Evolutionary conservation across 257 asterid genomes (phyloP).

Genomic region (Salvia splendens): DNA sequence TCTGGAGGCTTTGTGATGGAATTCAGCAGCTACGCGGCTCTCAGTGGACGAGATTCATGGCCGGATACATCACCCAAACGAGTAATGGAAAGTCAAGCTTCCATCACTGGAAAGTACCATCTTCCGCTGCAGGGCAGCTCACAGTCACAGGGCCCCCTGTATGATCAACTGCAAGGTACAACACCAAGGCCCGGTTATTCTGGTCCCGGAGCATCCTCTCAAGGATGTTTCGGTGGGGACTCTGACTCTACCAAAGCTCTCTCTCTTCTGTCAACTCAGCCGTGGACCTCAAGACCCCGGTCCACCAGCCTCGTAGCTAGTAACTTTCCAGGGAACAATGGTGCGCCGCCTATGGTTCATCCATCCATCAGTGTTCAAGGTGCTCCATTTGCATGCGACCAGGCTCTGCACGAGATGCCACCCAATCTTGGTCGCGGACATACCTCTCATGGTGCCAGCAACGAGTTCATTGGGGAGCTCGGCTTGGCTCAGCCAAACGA

Average conservation of each 20-base stretch:
- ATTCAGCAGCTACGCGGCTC: conserved; percentile 53
- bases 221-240: conserved; percentile 51
- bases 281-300: conserved; percentile 68
- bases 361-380: conserved; percentile 47
- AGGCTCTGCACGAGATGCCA: conserved; percentile 50
- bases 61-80: conserved; percentile 44
- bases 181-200: conserved; percentile 39
- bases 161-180: conserved; percentile 52
- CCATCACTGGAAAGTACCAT: conserved; percentile 44
- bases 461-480: conserved; percentile 53
- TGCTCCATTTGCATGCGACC: conserved; percentile 47
- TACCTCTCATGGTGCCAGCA: conserved; percentile 41
- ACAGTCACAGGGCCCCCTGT: conserved; percentile 44
- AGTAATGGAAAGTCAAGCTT: conserved; percentile 42
- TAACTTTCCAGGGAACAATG: conserved; percentile 37
- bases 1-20: conserved; percentile 71
- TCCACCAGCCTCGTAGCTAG: conserved; percentile 52
- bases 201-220: conserved; percentile 49
- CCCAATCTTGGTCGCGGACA: conserved; percentile 61
- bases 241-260: conserved; percentile 75
- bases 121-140: conserved; percentile 62
- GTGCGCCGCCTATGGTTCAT: conserved; percentile 45
- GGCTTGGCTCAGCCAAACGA: conserved; percentile 60
- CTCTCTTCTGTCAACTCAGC: conserved; percentile 99
- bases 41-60: conserved; percentile 49